Evolutionary conservation across 805 yeast genomes (phyloP).

Genomic region (Yueomyces sp.): DNA sequence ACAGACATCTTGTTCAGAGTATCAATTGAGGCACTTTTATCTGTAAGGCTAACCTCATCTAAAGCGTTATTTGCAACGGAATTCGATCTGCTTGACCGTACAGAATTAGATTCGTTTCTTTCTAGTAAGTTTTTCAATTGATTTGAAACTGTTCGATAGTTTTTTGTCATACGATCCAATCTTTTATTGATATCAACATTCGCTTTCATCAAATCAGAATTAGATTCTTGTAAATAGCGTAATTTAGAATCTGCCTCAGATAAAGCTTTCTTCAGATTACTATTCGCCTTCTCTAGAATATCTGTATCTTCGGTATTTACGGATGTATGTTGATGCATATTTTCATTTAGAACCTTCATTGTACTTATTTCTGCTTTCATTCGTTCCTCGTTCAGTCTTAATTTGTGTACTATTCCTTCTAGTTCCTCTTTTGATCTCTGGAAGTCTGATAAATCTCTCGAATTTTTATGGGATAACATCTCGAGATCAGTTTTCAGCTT

Average conservation of each 20-base stretch:
- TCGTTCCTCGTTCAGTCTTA: constrained; percentile 26
- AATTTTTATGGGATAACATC: constrained; percentile 36
- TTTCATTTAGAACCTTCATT: constrained; percentile 18
- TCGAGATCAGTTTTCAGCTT: constrained; percentile 43
- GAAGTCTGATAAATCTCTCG: constrained; percentile 54
- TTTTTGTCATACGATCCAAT: constrained; percentile 54
- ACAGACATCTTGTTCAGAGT: background rate
- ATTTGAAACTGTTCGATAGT: constrained; percentile 48
- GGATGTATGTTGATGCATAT: constrained; percentile 16
- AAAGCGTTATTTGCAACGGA: constrained; percentile 8
- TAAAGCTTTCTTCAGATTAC: constrained; percentile 41
- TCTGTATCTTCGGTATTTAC: constrained; percentile 18
- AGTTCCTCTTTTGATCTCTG: constrained; percentile 31
- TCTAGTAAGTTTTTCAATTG: constrained; percentile 39
- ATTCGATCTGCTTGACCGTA: constrained; percentile 25
- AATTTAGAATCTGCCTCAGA: constrained; percentile 35
- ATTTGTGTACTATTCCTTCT: constrained; percentile 24
- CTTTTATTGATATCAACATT: constrained; percentile 60
- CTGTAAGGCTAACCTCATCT: background rate
- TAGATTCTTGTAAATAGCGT: constrained; percentile 42
- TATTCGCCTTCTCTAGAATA: constrained; percentile 19
- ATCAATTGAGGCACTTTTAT: background rate
- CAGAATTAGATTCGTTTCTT: constrained; percentile 10
- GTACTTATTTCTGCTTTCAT: constrained; percentile 20
- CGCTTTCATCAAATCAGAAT: constrained; percentile 39